These are phyloP conservation scores for Leccinum griseonigrum DNA, from an alignment of 1,284 basidiomycete species.

Conservation along the genomic window DNA sequence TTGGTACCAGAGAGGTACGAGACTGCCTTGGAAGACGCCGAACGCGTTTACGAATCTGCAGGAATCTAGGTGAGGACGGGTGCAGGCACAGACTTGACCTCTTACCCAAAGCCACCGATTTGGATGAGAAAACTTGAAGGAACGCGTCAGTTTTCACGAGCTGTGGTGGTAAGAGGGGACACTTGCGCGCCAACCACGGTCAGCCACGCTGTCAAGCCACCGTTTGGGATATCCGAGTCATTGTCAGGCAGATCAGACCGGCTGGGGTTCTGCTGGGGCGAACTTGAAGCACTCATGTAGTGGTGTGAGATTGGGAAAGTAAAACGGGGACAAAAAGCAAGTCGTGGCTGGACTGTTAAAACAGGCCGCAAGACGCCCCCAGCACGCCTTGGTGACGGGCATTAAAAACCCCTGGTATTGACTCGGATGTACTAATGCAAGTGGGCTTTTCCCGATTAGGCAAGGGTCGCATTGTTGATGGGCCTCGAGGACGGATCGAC, in stretches of 20 bases:
- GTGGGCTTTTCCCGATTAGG: background rate
- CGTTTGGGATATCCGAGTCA: constrained; percentile 22
- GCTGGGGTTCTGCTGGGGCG: background rate
- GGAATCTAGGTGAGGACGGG: background rate
- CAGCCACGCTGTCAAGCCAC: constrained; percentile 26
- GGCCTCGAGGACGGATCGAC: background rate
- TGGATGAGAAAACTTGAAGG: constrained; percentile 29
- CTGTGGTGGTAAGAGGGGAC: background rate
- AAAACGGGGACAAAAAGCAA: background rate
- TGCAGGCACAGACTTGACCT: background rate
- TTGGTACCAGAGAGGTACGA: background rate
- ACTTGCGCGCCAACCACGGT: constrained; percentile 30
- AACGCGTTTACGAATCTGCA: constrained; percentile 37
- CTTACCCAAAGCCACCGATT: constrained; percentile 38
- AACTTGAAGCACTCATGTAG: constrained; percentile 6
- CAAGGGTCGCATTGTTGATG: background rate
- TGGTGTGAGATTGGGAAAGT: background rate
- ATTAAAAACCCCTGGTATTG: background rate
- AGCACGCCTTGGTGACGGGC: background rate
- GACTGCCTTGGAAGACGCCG: constrained; percentile 42
- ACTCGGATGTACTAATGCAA: background rate
- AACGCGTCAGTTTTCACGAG: constrained; percentile 4
- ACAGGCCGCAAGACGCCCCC: background rate
- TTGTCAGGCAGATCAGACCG: background rate
- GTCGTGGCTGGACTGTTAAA: background rate